Evolutionary conservation across 192 early-diverging fungal species (phyloP).

Genomic region (Coemansia sp.): DNA sequence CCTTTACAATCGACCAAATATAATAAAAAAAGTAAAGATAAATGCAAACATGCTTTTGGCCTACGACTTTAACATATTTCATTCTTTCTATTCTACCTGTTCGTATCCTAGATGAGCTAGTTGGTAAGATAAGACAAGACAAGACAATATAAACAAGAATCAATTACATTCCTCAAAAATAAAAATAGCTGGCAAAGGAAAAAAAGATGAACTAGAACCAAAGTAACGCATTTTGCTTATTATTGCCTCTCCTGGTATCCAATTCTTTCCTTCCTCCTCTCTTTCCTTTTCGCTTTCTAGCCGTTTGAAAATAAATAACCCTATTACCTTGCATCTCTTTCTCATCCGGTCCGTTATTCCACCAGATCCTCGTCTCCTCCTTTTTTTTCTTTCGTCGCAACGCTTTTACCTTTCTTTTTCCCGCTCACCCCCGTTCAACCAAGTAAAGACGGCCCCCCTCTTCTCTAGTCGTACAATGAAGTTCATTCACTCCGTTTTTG

Average conservation of each 20-base stretch:
- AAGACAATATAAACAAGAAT: not conserved
- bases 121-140: not conserved
- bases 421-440: not conserved
- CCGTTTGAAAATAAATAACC: too few species aligned
- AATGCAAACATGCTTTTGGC: too few species aligned
- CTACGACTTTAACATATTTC: too few species aligned
- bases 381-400: not conserved
- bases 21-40: too few species aligned
- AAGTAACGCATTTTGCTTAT: too few species aligned
- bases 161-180: not conserved
- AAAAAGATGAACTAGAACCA: not conserved
- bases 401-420: not conserved
- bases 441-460: not conserved
- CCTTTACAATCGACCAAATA: not conserved
- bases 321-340: too few species aligned
- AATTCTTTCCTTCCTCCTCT: too few species aligned
- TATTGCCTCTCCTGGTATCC: too few species aligned
- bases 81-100: not conserved
- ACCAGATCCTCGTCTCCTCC: not conserved
- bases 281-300: too few species aligned
- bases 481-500: conserved; percentile 5
- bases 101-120: not conserved
- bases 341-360: too few species aligned
- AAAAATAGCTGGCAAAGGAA: not conserved
- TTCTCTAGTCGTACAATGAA: conserved; percentile 17